These are phyloP conservation scores for Helichrysum umbraculigerum DNA, from an alignment of 129 eudicot species.

Conservation along the genomic window DNA sequence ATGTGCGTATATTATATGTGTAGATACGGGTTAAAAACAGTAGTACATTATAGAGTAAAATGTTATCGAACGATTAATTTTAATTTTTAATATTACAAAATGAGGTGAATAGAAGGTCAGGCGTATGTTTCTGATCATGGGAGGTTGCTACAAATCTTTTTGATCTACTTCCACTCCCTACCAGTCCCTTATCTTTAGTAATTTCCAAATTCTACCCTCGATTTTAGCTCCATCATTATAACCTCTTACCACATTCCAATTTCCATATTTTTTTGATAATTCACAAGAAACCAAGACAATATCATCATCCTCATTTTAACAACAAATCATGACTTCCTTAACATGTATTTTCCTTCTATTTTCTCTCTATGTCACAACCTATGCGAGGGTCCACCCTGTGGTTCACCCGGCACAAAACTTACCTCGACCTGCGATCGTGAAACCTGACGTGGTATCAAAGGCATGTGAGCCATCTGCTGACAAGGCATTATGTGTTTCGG, in stretches of 20 bases:
- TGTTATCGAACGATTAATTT: no score
- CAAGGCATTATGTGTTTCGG: conserved; percentile 37
- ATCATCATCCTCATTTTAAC: not conserved
- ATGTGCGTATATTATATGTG: no score
- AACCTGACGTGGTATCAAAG: conserved; percentile 28
- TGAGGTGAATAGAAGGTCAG: not conserved
- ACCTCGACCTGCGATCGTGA: not conserved
- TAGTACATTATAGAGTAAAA: no score
- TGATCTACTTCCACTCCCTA: conserved; percentile 12
- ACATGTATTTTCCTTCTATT: conserved; percentile 31
- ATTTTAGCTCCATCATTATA: not conserved
- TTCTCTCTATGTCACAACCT: conserved; percentile 26
- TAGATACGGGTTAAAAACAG: no score
- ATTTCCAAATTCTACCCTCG: conserved; percentile 10
- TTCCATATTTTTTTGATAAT: not conserved
- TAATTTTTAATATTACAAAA: no score
- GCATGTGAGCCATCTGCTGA: conserved; percentile 42
- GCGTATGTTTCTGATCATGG: not conserved
- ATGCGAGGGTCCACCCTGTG: conserved; percentile 16
- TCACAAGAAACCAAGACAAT: not conserved
- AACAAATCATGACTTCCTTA: conserved; percentile 15
- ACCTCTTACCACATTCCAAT: conserved; percentile 18
- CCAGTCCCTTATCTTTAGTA: conserved; percentile 27
- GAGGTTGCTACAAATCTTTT: not conserved
- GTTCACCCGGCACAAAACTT: not conserved